Base-by-base conservation (phyloP, 257 asterid species). In the Cinchona pubescens region DNA sequence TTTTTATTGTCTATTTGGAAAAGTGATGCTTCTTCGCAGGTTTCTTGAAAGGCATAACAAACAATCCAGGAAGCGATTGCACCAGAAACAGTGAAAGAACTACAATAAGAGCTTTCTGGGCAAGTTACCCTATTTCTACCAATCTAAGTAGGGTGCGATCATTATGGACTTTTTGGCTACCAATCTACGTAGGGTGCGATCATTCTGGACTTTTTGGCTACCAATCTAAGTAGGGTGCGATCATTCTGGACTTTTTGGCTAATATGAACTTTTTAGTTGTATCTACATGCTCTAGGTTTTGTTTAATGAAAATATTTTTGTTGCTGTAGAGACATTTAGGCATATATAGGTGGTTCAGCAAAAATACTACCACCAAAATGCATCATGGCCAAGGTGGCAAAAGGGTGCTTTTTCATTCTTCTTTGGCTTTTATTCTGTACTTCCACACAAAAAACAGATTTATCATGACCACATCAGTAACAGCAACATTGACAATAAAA, bases 391-490 rank as follows among this genome's bases (percentile, higher is more conserved):
- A 35, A 37, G 60, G 68, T 15, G 63, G 43, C 37, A 16, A n/a
- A 49, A 71, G 72, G 72, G 38, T 77, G 63, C 49, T 63, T n/a
- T 49, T 64, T 29, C 65, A 55, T 21, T 21, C 48, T 25, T 66
- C 46, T 40, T 14, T 75, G 73, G 51, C 78, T 79, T 51, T 67
- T 73, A 48, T 46, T 53, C 68, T 80, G 53, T 71, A 45, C 32
- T 76, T 73, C 21, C n/a, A 15, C 75, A 25, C 80, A 15, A 81
- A 78, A 35, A 67, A 49, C 62, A 74, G 69, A 35, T 60, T 74
- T 55, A 37, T 51, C 5, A 32, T 56, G 16, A n/a, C 70, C 14
- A 35, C 67, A 30, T 69, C 72, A 4, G 51, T 25, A 48, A 69
- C 53, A 49, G 45, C 65, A 37, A 37, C 29, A 43, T 72, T 34